Conservation (phyloP, 305 asterid genomes). For the Lippia alba region DNA sequence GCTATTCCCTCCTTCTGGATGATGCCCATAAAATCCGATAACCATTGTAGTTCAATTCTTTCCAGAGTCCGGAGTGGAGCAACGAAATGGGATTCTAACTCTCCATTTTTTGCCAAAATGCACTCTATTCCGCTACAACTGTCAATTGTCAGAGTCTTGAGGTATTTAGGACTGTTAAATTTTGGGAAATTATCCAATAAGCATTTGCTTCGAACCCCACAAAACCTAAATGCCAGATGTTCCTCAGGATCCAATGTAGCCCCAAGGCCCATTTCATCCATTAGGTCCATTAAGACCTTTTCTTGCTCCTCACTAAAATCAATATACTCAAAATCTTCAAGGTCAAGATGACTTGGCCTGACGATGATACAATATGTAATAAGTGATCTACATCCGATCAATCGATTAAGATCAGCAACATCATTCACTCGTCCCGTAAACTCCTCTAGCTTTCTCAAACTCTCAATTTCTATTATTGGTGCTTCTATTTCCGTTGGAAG, state of each 20-base stretch:
- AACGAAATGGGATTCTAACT: too few relatives aligned
- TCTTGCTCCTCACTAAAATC: too few relatives aligned
- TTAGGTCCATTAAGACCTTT: too few relatives aligned
- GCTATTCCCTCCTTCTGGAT: neutral
- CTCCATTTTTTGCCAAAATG: too few relatives aligned
- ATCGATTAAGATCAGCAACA: constrained; percentile 4
- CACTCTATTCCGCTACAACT: constrained; percentile 13
- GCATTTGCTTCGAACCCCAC: constrained; percentile 14
- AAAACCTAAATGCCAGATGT: neutral
- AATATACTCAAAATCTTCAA: too few relatives aligned
- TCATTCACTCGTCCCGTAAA: constrained; percentile 2
- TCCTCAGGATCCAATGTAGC: neutral
- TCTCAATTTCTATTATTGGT: constrained; percentile 15
- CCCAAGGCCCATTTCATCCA: too few relatives aligned
- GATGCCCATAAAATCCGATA: too few relatives aligned
- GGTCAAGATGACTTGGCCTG: too few relatives aligned
- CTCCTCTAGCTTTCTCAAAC: constrained; percentile 18
- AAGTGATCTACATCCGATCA: neutral
- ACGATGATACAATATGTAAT: too few relatives aligned
- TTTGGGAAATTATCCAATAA: constrained; percentile 11
- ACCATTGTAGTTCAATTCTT: too few relatives aligned
- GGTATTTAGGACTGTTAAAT: constrained; percentile 1
- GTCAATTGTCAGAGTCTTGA: neutral
- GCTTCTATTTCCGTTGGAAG: constrained; percentile 5
- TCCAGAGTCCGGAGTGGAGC: too few relatives aligned